Conservation (phyloP, 352 stramenopile genomes). For the Pythium aquatile region DNA sequence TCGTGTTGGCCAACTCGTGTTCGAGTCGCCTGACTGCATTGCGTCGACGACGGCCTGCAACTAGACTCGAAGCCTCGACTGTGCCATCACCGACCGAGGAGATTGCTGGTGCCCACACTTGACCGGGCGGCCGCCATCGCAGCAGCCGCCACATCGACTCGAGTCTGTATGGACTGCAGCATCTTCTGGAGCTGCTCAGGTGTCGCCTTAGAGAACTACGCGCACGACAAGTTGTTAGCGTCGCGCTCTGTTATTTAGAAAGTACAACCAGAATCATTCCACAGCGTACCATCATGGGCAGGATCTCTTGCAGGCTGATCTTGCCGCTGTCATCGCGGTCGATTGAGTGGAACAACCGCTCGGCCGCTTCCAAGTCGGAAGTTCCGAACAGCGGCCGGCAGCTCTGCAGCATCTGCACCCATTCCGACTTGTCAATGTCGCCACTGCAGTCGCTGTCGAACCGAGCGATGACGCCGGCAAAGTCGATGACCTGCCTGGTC, state of each 20-base stretch:
- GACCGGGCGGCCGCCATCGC: conserved; percentile 1
- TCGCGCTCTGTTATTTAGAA: conserved; percentile 2
- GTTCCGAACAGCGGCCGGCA: conserved; percentile 24
- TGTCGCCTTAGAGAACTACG: conserved; percentile 48
- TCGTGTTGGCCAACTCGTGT: conserved; percentile 38
- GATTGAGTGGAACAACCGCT: conserved; percentile 49
- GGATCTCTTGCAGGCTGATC: conserved; percentile 49
- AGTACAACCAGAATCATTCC: not conserved
- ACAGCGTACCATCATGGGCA: conserved; percentile 47
- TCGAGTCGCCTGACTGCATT: conserved; percentile 57
- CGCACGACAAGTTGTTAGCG: not conserved
- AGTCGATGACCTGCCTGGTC: conserved; percentile 55
- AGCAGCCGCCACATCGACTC: conserved; percentile 8
- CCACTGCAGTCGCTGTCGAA: conserved; percentile 59
- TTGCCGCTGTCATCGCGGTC: conserved; percentile 50
- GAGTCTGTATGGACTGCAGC: conserved; percentile 30
- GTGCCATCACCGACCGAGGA: not conserved
- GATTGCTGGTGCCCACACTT: not conserved
- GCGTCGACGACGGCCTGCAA: conserved; percentile 23
- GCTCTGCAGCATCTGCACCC: conserved; percentile 45
- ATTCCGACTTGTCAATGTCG: conserved; percentile 56
- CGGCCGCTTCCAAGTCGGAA: conserved; percentile 30
- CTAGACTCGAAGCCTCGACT: not conserved
- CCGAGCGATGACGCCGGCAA: conserved; percentile 41
- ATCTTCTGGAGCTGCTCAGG: conserved; percentile 52